A percentile compares a stretch with the other conserved stretches of the same genome.
These are phyloP conservation scores for Hymenoscyphus fructigenus DNA, from an alignment of 2,329 filamentous ascomycete genomes.

Conservation along the genomic window DNA sequence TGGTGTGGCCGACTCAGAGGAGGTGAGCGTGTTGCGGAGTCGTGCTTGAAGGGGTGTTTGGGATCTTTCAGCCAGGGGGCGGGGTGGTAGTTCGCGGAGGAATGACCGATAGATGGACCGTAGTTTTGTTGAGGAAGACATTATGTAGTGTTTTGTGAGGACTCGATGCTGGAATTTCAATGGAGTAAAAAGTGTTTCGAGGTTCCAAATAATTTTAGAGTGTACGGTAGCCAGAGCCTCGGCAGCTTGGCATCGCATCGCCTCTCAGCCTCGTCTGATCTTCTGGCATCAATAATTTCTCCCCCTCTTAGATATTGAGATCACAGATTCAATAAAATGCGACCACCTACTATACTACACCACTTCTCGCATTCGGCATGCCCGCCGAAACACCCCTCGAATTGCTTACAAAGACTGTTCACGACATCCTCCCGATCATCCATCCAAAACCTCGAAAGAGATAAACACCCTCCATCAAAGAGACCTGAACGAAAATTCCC, in stretches of 20 bases:
- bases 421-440: neutral
- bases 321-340: neutral
- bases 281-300: neutral
- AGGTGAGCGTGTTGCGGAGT: constrained; percentile 62
- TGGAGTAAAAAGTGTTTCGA: neutral
- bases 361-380: neutral
- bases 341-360: neutral
- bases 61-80: constrained; percentile 48
- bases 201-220: neutral
- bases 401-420: neutral
- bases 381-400: neutral
- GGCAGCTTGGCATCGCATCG: neutral
- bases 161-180: neutral
- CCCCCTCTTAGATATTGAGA: too few species aligned
- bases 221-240: neutral
- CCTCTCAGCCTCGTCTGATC: constrained; percentile 8
- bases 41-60: constrained; percentile 69
- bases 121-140: constrained; percentile 47
- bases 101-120: constrained; percentile 85
- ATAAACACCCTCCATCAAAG: neutral
- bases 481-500: constrained; percentile 6
- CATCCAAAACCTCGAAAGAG: neutral
- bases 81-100: constrained; percentile 83
- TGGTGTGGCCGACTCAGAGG: constrained; percentile 37
- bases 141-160: constrained; percentile 11